Evolutionary conservation across 2,329 filamentous ascomycete genomes (phyloP), one percentile per base, ranked within the genome.

Genomic region (Zasmidium cellare): DNA sequence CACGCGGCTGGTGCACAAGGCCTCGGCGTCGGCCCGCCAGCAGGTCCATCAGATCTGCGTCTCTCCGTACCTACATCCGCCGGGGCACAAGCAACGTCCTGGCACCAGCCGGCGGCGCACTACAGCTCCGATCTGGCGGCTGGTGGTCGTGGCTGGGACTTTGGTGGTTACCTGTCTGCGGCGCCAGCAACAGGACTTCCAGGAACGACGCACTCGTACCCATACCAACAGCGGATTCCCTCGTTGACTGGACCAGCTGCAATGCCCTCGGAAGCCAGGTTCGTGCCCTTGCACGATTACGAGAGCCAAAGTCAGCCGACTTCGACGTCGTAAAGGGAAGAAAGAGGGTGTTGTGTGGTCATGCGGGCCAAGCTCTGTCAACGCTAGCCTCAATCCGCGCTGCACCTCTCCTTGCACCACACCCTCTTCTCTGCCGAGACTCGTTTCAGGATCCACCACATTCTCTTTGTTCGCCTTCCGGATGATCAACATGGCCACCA

Each of bases 31-130:
- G 68, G 68, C 53, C 65, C 71, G 62, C 68, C 69, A 70, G 67
- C 72, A 56, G 74, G 72, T 51, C 66, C 72, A 47, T 62, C 74
- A 45, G 76, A 80, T 49, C 67, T 76, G 51, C 75, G 77, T 50
- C 60, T 72, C 45, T 55, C 64, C 57, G 67, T 71, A 53, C 67
- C 69, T 57, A 66, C 64, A 50, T 65, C 65, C 57, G 66, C 62
- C 47, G 67, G 61, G 35, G 63, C 64, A 58, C 69, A 71, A 59
- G 60, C 64, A 55, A 65, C 66, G 45, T 68, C 68, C 48, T 73
- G 71, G 71, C 70, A 71, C 54, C 67, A 69, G 56, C 66, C 71
- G 45, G 64, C 69, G 18, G 24, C 63, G 46, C 64, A 70, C 57
- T 74, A 73, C 63, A 62, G 67, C 18, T 65, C 67, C 44, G 71